These are phyloP conservation scores for Phytophthora tentaculata DNA, from an alignment of 352 stramenopile genomes.

Conservation along the genomic window DNA sequence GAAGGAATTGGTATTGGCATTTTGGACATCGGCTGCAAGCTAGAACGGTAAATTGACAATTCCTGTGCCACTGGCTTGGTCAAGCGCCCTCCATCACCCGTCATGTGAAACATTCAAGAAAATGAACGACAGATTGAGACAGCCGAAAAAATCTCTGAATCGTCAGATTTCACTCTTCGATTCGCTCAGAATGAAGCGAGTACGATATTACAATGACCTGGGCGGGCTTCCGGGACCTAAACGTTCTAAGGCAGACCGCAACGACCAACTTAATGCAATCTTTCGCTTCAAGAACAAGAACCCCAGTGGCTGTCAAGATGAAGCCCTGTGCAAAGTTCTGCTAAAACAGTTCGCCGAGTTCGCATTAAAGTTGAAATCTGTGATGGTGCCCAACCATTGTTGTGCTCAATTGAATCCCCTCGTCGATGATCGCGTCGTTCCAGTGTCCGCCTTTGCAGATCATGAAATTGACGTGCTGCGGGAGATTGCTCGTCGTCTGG, in stretches of 20 bases:
- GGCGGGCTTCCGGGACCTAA: not conserved
- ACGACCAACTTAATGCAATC: slow-evolving; percentile 37
- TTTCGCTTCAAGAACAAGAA: slow-evolving; percentile 56
- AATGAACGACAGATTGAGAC: too few species aligned
- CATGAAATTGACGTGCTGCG: slow-evolving; percentile 37
- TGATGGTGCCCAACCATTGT: not conserved
- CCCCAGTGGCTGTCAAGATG: slow-evolving; percentile 41
- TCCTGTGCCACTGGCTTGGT: too few species aligned
- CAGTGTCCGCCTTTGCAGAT: slow-evolving; percentile 28
- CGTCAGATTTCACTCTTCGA: not conserved
- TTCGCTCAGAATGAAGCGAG: not conserved
- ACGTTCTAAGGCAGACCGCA: not conserved
- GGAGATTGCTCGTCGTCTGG: slow-evolving; percentile 18
- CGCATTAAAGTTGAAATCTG: slow-evolving; percentile 10
- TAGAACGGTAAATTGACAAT: too few species aligned
- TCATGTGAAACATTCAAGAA: too few species aligned
- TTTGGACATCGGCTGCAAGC: too few species aligned
- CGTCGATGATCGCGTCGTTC: slow-evolving; percentile 32
- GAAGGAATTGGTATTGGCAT: too few species aligned
- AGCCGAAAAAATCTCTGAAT: too few species aligned
- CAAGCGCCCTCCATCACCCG: too few species aligned
- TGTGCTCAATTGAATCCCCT: slow-evolving; percentile 13
- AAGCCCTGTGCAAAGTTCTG: slow-evolving; percentile 29
- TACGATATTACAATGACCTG: not conserved
- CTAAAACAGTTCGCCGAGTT: slow-evolving; percentile 26